These are phyloP conservation scores for Fusarium sp. DNA, from an alignment of 2,329 filamentous ascomycete genomes.

Conservation along the genomic window DNA sequence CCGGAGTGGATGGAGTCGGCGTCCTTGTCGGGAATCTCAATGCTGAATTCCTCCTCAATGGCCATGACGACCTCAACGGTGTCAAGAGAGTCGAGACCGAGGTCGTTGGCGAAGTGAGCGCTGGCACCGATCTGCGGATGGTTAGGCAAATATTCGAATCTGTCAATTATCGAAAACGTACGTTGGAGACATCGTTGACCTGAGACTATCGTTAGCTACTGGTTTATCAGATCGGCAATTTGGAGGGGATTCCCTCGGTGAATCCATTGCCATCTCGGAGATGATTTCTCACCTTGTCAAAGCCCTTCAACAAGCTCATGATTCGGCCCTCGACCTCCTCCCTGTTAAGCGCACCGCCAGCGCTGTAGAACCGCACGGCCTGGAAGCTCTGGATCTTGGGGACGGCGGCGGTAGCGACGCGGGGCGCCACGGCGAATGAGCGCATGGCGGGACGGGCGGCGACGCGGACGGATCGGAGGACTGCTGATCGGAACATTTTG, in stretches of 20 bases:
- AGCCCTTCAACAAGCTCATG: constrained; percentile 91
- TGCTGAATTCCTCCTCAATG: constrained; percentile 93
- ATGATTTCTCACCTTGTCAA: constrained; percentile 76
- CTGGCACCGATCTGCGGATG: constrained; percentile 75
- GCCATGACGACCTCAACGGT: constrained; percentile 99
- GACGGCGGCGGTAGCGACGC: constrained; percentile 69
- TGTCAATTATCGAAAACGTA: constrained; percentile 51
- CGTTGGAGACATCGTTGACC: constrained; percentile 74
- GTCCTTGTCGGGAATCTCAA: constrained; percentile 98
- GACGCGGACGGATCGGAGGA: constrained; percentile 76
- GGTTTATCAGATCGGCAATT: background rate
- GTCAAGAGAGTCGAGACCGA: constrained; percentile 96
- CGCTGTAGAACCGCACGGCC: constrained; percentile 86
- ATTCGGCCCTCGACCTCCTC: constrained; percentile 91
- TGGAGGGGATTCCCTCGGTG: background rate
- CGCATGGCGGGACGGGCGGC: constrained; percentile 63
- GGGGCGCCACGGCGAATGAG: constrained; percentile 67
- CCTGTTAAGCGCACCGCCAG: constrained; percentile 79
- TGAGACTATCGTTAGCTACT: constrained; percentile 52
- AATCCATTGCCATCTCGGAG: background rate
- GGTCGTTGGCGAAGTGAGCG: constrained; percentile 96
- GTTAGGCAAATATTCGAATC: constrained; percentile 24
- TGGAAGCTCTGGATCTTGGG: constrained; percentile 71
- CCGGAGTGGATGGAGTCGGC: constrained; percentile 93
- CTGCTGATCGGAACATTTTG: constrained; percentile 87